A percentile compares a stretch with the other conserved stretches of the same genome.
Conservation (phyloP, 352 stramenopile genomes). For the Elongisporangium senticosum region DNA sequence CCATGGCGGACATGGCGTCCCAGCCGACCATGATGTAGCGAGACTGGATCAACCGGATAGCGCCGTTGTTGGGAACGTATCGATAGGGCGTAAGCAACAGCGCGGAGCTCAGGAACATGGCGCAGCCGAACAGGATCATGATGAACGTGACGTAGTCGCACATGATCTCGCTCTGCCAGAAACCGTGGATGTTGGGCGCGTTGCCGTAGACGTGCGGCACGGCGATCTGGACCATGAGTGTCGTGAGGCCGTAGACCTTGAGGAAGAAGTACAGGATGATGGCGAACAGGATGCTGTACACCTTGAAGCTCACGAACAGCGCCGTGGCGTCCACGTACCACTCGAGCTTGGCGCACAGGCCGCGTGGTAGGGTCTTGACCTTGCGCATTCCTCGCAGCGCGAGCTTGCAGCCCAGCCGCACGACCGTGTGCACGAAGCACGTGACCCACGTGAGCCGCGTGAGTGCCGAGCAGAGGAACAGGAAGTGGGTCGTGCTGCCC, state of each 20-base stretch:
- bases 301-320: constrained; percentile 16
- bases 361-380: constrained; percentile 4
- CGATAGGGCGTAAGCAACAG: constrained; percentile 1
- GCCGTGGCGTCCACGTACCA: constrained; percentile 9
- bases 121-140: background rate
- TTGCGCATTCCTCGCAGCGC: constrained; percentile 1
- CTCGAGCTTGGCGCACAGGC: constrained; percentile 4
- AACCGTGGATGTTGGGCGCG: background rate
- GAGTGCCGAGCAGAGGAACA: constrained; percentile 12
- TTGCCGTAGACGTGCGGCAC: background rate
- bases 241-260: constrained; percentile 1
- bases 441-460: constrained; percentile 12
- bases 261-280: background rate
- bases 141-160: constrained; percentile 7
- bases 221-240: background rate
- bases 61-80: constrained; percentile 1
- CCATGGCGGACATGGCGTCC: constrained; percentile 1
- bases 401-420: constrained; percentile 5
- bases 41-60: constrained; percentile 1
- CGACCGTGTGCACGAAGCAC: constrained; percentile 12
- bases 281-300: constrained; percentile 10
- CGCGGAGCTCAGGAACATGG: background rate
- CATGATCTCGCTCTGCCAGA: constrained; percentile 12
- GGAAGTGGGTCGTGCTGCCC: constrained; percentile 9
- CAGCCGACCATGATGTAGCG: constrained; percentile 7